Evolutionary conservation across 1,284 basidiomycete species (phyloP), one percentile per base, ranked within the genome.

Genomic region (Papiliotrema nemorosa): DNA sequence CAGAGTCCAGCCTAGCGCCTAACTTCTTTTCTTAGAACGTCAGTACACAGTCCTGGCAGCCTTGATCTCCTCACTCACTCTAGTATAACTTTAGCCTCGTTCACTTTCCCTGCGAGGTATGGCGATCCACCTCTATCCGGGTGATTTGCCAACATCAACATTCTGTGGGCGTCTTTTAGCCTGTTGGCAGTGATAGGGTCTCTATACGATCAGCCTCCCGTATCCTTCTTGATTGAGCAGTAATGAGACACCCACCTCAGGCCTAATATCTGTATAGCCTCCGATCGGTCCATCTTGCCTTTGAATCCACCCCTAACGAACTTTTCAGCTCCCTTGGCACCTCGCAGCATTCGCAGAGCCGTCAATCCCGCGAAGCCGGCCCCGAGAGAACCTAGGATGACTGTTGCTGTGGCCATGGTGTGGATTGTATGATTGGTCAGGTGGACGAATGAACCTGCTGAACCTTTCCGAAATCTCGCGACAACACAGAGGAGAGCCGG

Each of bases 51-150:
- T n/a, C n/a, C n/a, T n/a, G n/a, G n/a, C n/a, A n/a, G n/a, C n/a
- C n/a, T n/a, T n/a, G n/a, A n/a, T n/a, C n/a, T n/a, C n/a, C n/a
- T n/a, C n/a, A n/a, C 73, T 69, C 59, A 74, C 47, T 91, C 88
- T 26, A 91, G 72, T 51, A 90, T 60, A 60, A 90, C 87, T 67
- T 89, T 90, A 0, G 90, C 91, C 67, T 96, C 91, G 73, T 94
- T 96, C 52, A 94, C 90, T 80, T 96, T 97, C 68, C 90, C 93
- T n/a, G 94, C 94, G 35, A 98, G 77, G 74, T 94, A 97, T 1
- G 94, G 94, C 12, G 90, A 88, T 27, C 94, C 94, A 37, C 93
- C 93, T 57, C 93, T 81, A 78, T 97, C 93, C 16, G 94, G 94
- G 76, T 97, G 92, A 75, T 97, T 97, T 22, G 89, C 86, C 42